Evolutionary conservation across 2,329 filamentous ascomycete species (phyloP), one percentile per base, ranked within the genome.

Genomic region (Diplodia sapinea): DNA sequence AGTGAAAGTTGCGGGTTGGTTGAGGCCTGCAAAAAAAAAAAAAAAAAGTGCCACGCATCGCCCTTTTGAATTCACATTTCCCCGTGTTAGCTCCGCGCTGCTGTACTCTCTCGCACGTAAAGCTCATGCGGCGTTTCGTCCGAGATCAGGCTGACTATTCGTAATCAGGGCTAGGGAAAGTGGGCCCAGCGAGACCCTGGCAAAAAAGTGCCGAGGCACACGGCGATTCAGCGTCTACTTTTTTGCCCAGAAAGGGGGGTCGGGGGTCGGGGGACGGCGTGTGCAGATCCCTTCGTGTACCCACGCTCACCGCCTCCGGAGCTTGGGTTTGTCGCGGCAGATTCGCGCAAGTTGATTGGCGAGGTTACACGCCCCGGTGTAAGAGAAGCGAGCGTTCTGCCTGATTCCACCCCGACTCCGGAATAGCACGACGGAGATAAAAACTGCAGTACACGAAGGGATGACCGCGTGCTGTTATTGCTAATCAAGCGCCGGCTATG

Each of bases 161-260:
- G 40, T 49, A 62, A 62, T 49, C 40, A 50, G 20, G n/a, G 57
- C 17, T 3, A n/a, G 29, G 3, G 47, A 62, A 61, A 61, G 57
- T 26, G 57, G 57, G 26, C 36, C 43, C 6, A 17, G n/a, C 7
- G 3, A 9, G n/a, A 23, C 38, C 13, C 38, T 23, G 31, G 55
- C 4, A n/a, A 17, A 62, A 62, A 62, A 62, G 57, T 62, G 31
- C 57, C 57, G 57, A 62, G 57, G 57, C 12, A 43, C 12, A 43
- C 38, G 15, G 31, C 33, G 15, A 7, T 59, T 26, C 20, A 17
- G 13, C 52, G 13, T 33, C 15, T 11, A 15, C 52, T 38, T 33
- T 23, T 11, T 54, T 31, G 17, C n/a, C 29, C 33, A 33, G 7
- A 13, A 20, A 20, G 29, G 33, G 54, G 26, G 50, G 50, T 20